phyloP scores from a whole-genome alignment of 2,329 filamentous ascomycete genomes.

The Monilinia fructicola region DNA sequence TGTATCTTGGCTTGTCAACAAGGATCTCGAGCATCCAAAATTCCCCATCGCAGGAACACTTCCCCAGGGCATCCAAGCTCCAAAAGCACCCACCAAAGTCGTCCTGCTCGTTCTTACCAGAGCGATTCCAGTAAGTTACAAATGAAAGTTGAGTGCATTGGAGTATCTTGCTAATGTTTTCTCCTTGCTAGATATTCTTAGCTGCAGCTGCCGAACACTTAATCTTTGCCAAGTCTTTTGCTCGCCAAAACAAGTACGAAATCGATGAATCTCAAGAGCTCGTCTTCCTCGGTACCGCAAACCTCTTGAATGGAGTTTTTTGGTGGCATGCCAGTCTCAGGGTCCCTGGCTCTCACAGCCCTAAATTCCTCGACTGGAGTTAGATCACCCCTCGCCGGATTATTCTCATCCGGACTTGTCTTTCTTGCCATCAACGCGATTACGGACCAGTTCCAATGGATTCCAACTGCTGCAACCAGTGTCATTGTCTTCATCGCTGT shows the following conservation, averaged over 20 bases:
- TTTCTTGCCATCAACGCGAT: conserved; percentile 62
- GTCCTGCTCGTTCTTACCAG: neutral
- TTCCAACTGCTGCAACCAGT: conserved; percentile 64
- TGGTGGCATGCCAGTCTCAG: conserved; percentile 61
- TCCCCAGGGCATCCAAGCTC: neutral
- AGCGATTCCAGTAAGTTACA: conserved; percentile 47
- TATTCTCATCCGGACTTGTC: conserved; percentile 61
- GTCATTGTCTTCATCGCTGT: conserved; percentile 53
- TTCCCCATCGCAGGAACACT: neutral
- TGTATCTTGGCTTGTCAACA: conserved; percentile 10
- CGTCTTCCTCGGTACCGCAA: conserved; percentile 60
- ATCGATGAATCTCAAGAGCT: conserved; percentile 66
- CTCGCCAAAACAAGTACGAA: conserved; percentile 59
- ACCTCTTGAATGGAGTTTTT: conserved; percentile 65
- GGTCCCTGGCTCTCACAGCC: conserved; percentile 66
- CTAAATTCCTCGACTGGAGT: conserved; percentile 66
- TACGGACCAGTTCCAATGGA: conserved; percentile 62
- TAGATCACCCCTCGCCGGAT: conserved; percentile 58
- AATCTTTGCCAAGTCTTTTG: conserved; percentile 64
- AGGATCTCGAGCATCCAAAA: neutral
- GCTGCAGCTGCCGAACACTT: conserved; percentile 64
- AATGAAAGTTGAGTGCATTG: neutral
- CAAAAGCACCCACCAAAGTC: neutral
- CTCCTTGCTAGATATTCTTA: conserved; percentile 41
- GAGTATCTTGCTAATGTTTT: neutral